Conservation (phyloP, 2,329 filamentous ascomycete species). For the Xylariaceae sp. region DNA sequence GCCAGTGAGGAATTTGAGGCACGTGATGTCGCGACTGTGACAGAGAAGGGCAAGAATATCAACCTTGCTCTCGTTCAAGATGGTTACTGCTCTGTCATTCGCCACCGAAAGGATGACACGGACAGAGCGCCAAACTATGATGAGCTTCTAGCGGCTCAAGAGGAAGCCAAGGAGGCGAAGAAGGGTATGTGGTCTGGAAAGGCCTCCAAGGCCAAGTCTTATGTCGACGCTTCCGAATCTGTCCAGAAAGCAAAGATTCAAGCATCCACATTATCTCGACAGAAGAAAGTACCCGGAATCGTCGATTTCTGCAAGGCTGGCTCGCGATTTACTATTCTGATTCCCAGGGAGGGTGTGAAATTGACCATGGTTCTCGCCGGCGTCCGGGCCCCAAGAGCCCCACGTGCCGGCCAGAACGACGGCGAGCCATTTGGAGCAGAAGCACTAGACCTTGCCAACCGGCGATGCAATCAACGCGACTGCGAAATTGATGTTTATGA, state of each 20-base stretch:
- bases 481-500: constrained; percentile 94
- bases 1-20: constrained; percentile 89
- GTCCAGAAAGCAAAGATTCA: constrained; percentile 95
- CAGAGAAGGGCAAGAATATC: constrained; percentile 80
- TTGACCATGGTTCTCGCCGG: constrained; percentile 91
- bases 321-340: constrained; percentile 85
- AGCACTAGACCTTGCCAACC: constrained; percentile 85
- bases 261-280: constrained; percentile 78
- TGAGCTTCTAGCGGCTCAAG: constrained; percentile 74
- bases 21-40: constrained; percentile 87
- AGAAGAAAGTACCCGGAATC: constrained; percentile 87
- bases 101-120: constrained; percentile 90
- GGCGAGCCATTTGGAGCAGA: constrained; percentile 94
- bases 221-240: constrained; percentile 85
- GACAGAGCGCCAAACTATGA: constrained; percentile 95
- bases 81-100: constrained; percentile 89
- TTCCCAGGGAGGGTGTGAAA: constrained; percentile 91
- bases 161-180: constrained; percentile 76
- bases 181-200: constrained; percentile 97
- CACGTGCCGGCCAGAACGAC: constrained; percentile 69
- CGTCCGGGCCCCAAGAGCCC: constrained; percentile 84
- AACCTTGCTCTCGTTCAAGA: constrained; percentile 82
- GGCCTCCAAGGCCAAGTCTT: constrained; percentile 75
- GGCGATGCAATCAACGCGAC: constrained; percentile 86
- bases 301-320: constrained; percentile 98